These are phyloP conservation scores for Pezicula carpinea DNA, from an alignment of 2,329 filamentous ascomycete species.

Conservation along the genomic window DNA sequence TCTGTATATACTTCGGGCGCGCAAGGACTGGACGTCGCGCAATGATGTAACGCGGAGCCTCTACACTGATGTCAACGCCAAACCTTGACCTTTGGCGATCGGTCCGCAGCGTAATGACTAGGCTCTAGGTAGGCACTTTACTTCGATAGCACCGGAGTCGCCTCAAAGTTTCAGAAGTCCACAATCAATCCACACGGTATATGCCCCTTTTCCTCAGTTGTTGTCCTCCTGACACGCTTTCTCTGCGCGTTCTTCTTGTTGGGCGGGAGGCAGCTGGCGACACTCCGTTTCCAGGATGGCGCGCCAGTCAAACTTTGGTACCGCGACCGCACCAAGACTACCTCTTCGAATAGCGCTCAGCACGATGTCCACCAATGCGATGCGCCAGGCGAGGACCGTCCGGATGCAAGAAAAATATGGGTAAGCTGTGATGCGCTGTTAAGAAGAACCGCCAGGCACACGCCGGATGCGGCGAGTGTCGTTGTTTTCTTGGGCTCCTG, in stretches of 20 bases:
- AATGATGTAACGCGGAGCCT: neutral
- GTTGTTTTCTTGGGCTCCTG: constrained; percentile 8
- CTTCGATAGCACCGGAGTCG: no score
- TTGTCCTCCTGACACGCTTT: constrained; percentile 1
- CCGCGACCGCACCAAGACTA: neutral
- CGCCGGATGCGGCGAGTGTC: constrained; percentile 8
- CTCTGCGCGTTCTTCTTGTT: neutral
- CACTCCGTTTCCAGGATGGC: neutral
- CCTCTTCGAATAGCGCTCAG: constrained; percentile 1
- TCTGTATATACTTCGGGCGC: no score
- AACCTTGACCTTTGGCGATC: neutral
- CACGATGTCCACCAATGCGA: neutral
- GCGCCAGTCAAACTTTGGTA: neutral
- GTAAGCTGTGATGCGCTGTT: neutral
- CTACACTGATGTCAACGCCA: neutral
- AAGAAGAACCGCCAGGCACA: neutral
- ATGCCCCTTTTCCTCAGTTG: neutral
- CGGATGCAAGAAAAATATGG: neutral
- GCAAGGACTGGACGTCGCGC: no score
- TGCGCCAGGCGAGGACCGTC: neutral
- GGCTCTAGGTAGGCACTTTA: no score
- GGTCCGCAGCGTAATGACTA: no score
- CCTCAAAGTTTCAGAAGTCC: neutral
- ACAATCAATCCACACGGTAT: neutral
- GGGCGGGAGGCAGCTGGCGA: neutral